Conservation (phyloP, 257 asterid genomes). For the Salvia miltiorrhiza region DNA sequence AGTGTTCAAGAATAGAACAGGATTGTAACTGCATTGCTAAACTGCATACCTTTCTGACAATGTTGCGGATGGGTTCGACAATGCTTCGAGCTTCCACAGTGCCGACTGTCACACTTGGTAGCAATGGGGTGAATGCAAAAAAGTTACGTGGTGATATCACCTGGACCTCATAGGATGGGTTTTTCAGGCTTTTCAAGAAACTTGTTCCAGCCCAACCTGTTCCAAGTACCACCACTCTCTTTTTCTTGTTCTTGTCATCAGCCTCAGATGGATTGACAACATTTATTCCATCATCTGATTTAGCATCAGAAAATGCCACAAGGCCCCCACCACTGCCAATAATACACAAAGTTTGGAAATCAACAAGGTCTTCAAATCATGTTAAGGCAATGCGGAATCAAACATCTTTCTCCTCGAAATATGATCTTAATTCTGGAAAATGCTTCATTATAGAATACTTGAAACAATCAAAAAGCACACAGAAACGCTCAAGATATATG, state of each 20-base stretch:
- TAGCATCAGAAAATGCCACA: conserved; percentile 77
- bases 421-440: not conserved
- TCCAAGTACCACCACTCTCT: conserved; percentile 91
- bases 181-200: conserved; percentile 72
- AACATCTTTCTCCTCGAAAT: not conserved
- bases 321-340: conserved; percentile 75
- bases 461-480: not conserved
- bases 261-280: conserved; percentile 33
- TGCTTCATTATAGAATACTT: not conserved
- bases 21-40: not conserved
- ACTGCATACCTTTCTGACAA: conserved; percentile 69
- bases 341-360: not conserved
- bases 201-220: conserved; percentile 99
- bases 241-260: conserved; percentile 53
- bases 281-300: conserved; percentile 35
- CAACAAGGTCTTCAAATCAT: not conserved
- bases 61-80: conserved; percentile 89
- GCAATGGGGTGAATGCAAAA: conserved; percentile 91
- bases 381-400: conserved; percentile 1
- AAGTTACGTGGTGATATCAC: conserved; percentile 96
- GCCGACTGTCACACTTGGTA: conserved; percentile 96
- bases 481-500: not conserved
- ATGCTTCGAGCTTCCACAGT: conserved; percentile 95
- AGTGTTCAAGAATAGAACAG: not conserved
- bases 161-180: conserved; percentile 73